These are phyloP conservation scores for Micractinium sp. DNA, from an alignment of 139 green algal genomes.

Conservation along the genomic window DNA sequence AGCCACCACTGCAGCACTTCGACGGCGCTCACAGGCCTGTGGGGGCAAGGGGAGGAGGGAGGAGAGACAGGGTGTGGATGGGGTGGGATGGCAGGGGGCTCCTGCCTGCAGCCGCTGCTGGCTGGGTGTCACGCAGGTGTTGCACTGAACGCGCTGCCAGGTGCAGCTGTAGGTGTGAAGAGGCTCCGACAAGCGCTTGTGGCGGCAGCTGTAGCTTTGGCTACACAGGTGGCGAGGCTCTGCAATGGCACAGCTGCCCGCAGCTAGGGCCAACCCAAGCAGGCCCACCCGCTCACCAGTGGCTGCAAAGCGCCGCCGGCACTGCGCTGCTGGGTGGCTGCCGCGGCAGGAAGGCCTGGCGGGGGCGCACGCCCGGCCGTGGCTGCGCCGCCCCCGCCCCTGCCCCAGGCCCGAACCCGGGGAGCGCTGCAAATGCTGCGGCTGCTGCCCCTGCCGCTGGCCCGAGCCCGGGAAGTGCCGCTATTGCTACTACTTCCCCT, in stretches of 20 bases:
- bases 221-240: too few relatives aligned
- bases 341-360: neutral
- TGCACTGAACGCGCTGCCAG: too few relatives aligned
- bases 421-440: too few relatives aligned
- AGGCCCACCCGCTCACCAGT: neutral
- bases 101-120: too few relatives aligned
- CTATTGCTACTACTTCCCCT: neutral
- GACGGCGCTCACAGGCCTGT: neutral
- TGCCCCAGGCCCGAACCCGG: neutral
- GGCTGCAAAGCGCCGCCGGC: neutral
- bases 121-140: too few relatives aligned
- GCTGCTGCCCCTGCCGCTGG: neutral
- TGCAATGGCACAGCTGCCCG: too few relatives aligned
- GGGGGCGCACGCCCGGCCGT: neutral
- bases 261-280: too few relatives aligned
- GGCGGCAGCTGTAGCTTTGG: too few relatives aligned
- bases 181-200: too few relatives aligned
- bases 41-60: neutral
- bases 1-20: slow-evolving; percentile 17
- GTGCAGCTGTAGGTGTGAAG: too few relatives aligned
- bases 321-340: neutral
- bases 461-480: neutral
- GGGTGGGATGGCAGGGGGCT: neutral
- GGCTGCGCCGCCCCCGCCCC: neutral
- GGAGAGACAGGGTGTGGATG: too few relatives aligned